phyloP scores from a whole-genome alignment of 257 asterid species.

The Nicotiana tabacum region DNA sequence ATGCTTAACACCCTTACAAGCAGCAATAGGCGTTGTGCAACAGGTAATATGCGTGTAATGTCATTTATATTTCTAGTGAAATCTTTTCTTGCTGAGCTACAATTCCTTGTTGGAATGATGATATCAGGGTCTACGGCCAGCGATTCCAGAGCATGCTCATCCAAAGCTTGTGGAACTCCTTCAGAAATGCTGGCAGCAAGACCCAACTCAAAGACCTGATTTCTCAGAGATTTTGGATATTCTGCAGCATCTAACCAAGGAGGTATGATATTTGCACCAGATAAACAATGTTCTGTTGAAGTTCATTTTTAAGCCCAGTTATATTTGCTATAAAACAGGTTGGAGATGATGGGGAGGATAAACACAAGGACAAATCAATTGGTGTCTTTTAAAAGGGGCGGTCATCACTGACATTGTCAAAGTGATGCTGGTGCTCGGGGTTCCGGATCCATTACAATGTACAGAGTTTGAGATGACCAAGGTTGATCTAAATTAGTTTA shows the following conservation, averaged over 20 bases:
- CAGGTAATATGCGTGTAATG: slow-evolving; percentile 22
- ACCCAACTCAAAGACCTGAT: slow-evolving; percentile 40
- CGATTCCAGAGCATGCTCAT: slow-evolving; percentile 33
- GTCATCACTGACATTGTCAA: slow-evolving; percentile 21
- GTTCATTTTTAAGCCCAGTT: not conserved
- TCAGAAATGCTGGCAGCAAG: slow-evolving; percentile 46
- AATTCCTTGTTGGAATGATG: not conserved
- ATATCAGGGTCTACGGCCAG: slow-evolving; percentile 41
- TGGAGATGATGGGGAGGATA: slow-evolving; percentile 30
- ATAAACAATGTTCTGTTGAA: not conserved
- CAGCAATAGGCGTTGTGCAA: slow-evolving; percentile 42
- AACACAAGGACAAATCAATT: slow-evolving; percentile 31
- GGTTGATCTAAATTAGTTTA: not conserved
- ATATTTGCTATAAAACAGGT: slow-evolving; percentile 17
- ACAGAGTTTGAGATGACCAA: not conserved
- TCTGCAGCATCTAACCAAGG: slow-evolving; percentile 30
- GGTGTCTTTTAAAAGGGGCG: slow-evolving; percentile 21
- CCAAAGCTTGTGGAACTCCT: slow-evolving; percentile 41
- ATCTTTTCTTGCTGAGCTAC: not conserved
- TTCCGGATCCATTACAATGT: not conserved
- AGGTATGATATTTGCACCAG: slow-evolving; percentile 19
- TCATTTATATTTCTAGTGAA: not conserved
- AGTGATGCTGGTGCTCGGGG: not conserved
- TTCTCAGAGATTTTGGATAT: slow-evolving; percentile 36
- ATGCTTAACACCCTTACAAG: slow-evolving; percentile 43